Evolutionary conservation across 2,329 filamentous ascomycete genomes (phyloP), one percentile per base, ranked within the genome.

Genomic region (Fusarium oxysporum): DNA sequence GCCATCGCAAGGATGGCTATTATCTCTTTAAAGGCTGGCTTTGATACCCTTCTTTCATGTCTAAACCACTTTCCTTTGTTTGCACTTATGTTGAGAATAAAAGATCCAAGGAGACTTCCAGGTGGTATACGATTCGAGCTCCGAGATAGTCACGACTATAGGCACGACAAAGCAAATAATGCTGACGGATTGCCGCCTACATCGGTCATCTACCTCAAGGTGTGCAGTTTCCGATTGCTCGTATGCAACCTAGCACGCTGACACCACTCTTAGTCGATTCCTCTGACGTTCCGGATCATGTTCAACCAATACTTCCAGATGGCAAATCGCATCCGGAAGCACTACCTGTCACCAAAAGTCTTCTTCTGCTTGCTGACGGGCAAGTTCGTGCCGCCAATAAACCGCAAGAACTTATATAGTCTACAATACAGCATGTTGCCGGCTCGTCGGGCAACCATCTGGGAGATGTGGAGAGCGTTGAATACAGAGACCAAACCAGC

Each of bases 401-500:
- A 98, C 80, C 90, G 97, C 58, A 96, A 95, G 79, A 97, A 96
- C 79, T 86, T 99, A 56, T 99, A 99, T 83, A 97, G 94, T 76
- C 86, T 99, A 77, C 96, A 99, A 83, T 99, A 99, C 82, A 97
- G 94, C 84, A 98, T 98, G 94, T 87, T 99, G 44, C 97, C 97
- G 0, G 92, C 93, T 12, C 89, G 89, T 60, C 86, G 97, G 48
- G 92, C 94, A 1, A 91, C 92, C 5, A 92, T 98, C 64, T 86
- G 89, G 76, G 95, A 98, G 79, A 92, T 98, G 81, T 99, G 97
- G 96, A 86, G 88, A 47, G 88, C 89, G 43, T 83, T 96, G 62
- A 92, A 89, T 69, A 83, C 83, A 35, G 78, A 88, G 53, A 78
- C 83, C 35, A 83, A 84, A 12, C 80, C 79, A 83, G 88, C 83